Evolutionary conservation across 768 basidiomycete species (phyloP).

Genomic region (Lyophyllum decastes): DNA sequence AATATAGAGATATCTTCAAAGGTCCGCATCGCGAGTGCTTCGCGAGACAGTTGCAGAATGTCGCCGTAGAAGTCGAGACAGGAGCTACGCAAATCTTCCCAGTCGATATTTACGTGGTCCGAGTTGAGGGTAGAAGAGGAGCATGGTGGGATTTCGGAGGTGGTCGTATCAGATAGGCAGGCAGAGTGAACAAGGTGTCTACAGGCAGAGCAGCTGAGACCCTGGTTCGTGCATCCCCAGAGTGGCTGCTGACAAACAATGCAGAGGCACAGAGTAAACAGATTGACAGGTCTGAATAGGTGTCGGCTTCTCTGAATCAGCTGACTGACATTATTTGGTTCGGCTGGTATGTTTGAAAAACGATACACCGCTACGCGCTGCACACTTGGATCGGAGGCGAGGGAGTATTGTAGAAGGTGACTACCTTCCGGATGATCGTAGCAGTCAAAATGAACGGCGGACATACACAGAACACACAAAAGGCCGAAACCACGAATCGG

Average conservation of each 20-base stretch:
- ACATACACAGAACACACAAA: constrained; percentile 70
- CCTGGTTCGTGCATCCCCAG: constrained; percentile 72
- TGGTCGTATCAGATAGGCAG: constrained; percentile 38
- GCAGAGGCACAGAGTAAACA: constrained; percentile 78
- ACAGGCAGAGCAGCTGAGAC: constrained; percentile 63
- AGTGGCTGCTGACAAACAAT: constrained; percentile 66
- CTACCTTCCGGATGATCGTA: constrained; percentile 72
- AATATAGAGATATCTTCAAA: constrained; percentile 74
- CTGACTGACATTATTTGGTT: constrained; percentile 24
- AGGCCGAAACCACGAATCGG: constrained; percentile 69
- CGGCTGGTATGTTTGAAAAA: constrained; percentile 51
- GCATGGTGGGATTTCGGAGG: constrained; percentile 39
- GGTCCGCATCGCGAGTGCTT: constrained; percentile 46
- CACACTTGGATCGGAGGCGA: constrained; percentile 42
- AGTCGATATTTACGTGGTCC: constrained; percentile 51
- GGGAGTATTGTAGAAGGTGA: constrained; percentile 53
- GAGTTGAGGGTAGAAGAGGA: constrained; percentile 38
- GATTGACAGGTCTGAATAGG: constrained; percentile 55
- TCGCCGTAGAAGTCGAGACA: constrained; percentile 55
- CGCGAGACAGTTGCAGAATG: constrained; percentile 39
- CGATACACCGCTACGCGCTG: constrained; percentile 64
- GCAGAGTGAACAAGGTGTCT: constrained; percentile 56
- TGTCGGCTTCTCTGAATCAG: constrained; percentile 41
- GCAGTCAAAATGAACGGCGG: constrained; percentile 75
- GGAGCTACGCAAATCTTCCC: constrained; percentile 52